Evolutionary conservation across 2,329 filamentous ascomycete genomes (phyloP).

Genomic region (Phoma sp.): DNA sequence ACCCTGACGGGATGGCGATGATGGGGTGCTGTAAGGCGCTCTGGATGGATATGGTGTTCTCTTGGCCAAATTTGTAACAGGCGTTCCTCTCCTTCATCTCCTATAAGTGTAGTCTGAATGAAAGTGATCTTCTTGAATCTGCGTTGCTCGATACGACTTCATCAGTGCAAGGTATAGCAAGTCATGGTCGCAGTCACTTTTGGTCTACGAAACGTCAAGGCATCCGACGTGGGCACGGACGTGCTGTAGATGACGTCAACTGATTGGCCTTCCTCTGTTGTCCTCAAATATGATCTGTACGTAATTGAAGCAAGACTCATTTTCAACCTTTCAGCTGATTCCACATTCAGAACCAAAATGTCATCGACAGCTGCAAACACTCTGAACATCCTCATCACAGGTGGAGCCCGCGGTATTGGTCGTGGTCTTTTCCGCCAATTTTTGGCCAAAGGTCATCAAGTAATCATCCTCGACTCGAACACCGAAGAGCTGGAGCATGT

Average conservation of each 20-base stretch:
- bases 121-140: constrained; percentile 13
- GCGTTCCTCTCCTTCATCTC: constrained; percentile 21
- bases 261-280: too few relatives aligned
- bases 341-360: neutral
- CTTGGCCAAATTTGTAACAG: constrained; percentile 12
- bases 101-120: constrained; percentile 32
- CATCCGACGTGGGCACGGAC: too few relatives aligned
- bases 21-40: constrained; percentile 24
- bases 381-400: constrained; percentile 49
- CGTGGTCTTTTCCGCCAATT: constrained; percentile 54
- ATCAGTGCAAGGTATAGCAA: too few relatives aligned
- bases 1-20: constrained; percentile 16
- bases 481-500: constrained; percentile 50
- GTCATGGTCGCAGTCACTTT: too few relatives aligned
- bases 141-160: neutral
- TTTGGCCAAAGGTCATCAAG: constrained; percentile 50
- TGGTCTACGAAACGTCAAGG: too few relatives aligned
- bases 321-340: too few relatives aligned
- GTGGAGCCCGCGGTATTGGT: constrained; percentile 56
- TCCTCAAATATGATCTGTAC: too few relatives aligned
- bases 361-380: neutral
- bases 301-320: too few relatives aligned
- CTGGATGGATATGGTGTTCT: constrained; percentile 9
- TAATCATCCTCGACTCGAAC: constrained; percentile 56
- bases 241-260: too few relatives aligned